Base-by-base conservation (phyloP, 2,329 filamentous ascomycete genomes). In the Penicillium italicum region DNA sequence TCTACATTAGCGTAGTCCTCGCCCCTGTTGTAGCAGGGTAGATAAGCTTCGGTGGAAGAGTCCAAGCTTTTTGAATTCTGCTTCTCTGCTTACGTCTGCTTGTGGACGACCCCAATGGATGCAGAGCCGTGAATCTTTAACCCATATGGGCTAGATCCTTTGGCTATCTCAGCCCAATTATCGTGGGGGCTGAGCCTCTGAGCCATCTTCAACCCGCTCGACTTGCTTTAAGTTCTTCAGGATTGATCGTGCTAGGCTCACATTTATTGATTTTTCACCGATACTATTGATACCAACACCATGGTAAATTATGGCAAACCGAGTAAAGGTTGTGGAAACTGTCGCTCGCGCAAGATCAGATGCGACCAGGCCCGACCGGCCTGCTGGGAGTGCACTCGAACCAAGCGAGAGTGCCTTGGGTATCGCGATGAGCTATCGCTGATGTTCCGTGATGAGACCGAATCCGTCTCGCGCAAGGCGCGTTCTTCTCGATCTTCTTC, bases 321-420 rank as follows among this genome's bases (percentile, higher is more conserved):
- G 18, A 77, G 75, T 55, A 77, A 75, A 69, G 73, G 73, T 43
- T 77, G 75, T 58, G 70, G 69, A 30, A 69, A 74, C 50, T 79
- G 76, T 53, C 69, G 76, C 50, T 62, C 69, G 26, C 69, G 73
- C 50, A 75, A 77, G 62, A 76, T 77, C 36, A 76, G 68, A 28
- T 87, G 84, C 71, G 84, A 87, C 69, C 84, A 83, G 66, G 76
- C 79, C 43, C 77, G 75, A 33, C 84, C 84, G 3, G 77, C 82
- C 64, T 87, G 84, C 63, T 82, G 82, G 26, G 83, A 87, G 75
- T 87, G 84, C 66, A 74, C 80, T 41, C 82, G 83, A 40, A 79
- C 82, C 40, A 78, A 79, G 64, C 82, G 84, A 69, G 78, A 75
- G 63, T 87, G 85, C 61, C 82, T 83, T 20, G 84, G 84, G 4